Evolutionary conservation across 1,284 basidiomycete species (phyloP).

Genomic region (Sphagnurus paluster): DNA sequence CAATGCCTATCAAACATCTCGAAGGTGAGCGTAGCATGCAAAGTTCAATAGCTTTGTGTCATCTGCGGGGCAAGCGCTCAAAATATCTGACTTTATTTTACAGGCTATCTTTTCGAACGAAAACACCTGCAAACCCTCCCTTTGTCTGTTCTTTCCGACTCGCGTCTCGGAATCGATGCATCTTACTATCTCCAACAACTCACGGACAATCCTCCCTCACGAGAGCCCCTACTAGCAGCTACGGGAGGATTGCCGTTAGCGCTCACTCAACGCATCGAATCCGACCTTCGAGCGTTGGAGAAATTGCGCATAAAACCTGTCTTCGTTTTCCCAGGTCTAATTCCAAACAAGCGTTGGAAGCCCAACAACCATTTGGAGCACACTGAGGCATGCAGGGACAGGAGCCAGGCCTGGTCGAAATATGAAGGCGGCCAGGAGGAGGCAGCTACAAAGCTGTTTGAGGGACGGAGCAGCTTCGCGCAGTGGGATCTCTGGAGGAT

Average conservation of each 20-base stretch:
- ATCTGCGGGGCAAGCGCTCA: slow-evolving; percentile 1
- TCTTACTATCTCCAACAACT: slow-evolving; percentile 86
- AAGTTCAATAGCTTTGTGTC: not conserved
- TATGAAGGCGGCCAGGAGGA: slow-evolving; percentile 91
- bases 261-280: slow-evolving; percentile 84
- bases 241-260: slow-evolving; percentile 92
- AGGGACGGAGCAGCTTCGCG: slow-evolving; percentile 58
- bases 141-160: slow-evolving; percentile 84
- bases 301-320: slow-evolving; percentile 94
- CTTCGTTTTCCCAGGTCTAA: slow-evolving; percentile 92
- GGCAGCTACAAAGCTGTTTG: slow-evolving; percentile 81
- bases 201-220: slow-evolving; percentile 72
- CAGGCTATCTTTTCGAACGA: slow-evolving; percentile 84
- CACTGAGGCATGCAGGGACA: slow-evolving; percentile 73
- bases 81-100: slow-evolving; percentile 7
- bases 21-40: slow-evolving; percentile 11
- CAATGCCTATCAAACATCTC: slow-evolving; percentile 46
- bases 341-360: slow-evolving; percentile 68
- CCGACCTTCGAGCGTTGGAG: slow-evolving; percentile 89
- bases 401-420: slow-evolving; percentile 84
- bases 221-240: slow-evolving; percentile 91
- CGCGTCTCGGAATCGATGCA: slow-evolving; percentile 96
- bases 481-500: slow-evolving; percentile 93
- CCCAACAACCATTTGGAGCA: slow-evolving; percentile 59
- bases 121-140: slow-evolving; percentile 85